Percentiles rank a stretch among this genome's conserved stretches.
Evolutionary conservation across 2,329 filamentous ascomycete species (phyloP).

Genomic region (Pseudomassariella vexata): DNA sequence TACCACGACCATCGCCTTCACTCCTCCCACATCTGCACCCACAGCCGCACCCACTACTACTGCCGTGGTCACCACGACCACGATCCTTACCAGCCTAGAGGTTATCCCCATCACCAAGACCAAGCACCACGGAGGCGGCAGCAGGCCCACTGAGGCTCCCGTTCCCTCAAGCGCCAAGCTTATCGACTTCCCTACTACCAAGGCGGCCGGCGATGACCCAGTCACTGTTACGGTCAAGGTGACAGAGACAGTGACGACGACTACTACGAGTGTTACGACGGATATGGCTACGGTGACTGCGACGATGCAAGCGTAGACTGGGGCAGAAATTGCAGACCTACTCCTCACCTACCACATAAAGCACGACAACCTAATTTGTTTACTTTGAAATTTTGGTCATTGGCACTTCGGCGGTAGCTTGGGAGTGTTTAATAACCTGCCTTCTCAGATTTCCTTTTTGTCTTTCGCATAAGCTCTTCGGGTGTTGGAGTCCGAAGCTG

Average conservation of each 20-base stretch:
- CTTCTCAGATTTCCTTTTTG: too few species aligned
- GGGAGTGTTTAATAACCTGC: too few species aligned
- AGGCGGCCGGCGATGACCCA: slow-evolving; percentile 1
- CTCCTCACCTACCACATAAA: too few species aligned
- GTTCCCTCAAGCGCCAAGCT: slow-evolving; percentile 6
- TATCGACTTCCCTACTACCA: too few species aligned
- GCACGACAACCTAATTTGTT: too few species aligned
- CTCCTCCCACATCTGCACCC: slow-evolving; percentile 5
- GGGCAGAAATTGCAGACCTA: too few species aligned
- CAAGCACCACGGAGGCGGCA: not conserved
- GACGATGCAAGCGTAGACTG: slow-evolving; percentile 8
- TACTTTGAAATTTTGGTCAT: too few species aligned
- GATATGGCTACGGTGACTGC: slow-evolving; percentile 11
- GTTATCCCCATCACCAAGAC: slow-evolving; percentile 5
- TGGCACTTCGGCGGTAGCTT: too few species aligned
- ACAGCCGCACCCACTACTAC: not conserved
- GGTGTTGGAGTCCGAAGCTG: too few species aligned
- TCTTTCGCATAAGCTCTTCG: too few species aligned
- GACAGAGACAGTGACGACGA: slow-evolving; percentile 14
- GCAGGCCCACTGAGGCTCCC: not conserved
- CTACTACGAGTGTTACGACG: slow-evolving; percentile 12
- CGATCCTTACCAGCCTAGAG: slow-evolving; percentile 3
- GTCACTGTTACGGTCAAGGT: slow-evolving; percentile 16
- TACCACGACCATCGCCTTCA: slow-evolving; percentile 12
- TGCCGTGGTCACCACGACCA: not conserved